Evolutionary conservation across 208 protist genomes (phyloP).

Genomic region (Wallacemonas sp.): DNA sequence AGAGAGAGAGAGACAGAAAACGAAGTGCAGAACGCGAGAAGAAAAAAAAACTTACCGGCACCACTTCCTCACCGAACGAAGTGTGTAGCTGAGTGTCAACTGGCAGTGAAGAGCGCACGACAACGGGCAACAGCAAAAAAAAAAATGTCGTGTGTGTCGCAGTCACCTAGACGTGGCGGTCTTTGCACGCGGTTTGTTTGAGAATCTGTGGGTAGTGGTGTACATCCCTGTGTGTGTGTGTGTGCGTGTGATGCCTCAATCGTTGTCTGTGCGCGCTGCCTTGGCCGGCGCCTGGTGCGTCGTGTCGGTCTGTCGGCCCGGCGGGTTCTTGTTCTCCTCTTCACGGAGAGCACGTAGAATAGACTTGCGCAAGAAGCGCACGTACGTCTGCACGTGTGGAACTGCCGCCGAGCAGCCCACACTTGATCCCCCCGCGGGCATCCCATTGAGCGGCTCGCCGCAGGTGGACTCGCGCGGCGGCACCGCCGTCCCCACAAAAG

Average conservation of each 20-base stretch:
- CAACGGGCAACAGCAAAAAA: background rate
- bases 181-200: conserved; percentile 1
- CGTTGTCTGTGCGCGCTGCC: background rate
- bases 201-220: background rate
- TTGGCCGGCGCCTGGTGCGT: background rate
- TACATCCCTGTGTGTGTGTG: background rate
- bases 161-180: conserved; percentile 14
- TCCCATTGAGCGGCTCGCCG: background rate
- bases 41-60: too few species aligned
- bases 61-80: too few species aligned
- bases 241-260: background rate
- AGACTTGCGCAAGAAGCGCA: conserved; percentile 6
- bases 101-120: too few species aligned
- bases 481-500: background rate
- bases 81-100: too few species aligned
- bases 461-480: background rate
- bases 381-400: background rate
- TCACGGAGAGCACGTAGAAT: background rate
- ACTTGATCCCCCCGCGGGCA: background rate
- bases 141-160: too few species aligned
- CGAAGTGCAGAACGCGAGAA: background rate
- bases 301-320: background rate
- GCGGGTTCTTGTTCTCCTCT: background rate
- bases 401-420: background rate
- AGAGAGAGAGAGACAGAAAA: conserved; percentile 2